Evolutionary conservation across 495 filamentous ascomycete genomes (phyloP).

Genomic region (Bacidia rubella): DNA sequence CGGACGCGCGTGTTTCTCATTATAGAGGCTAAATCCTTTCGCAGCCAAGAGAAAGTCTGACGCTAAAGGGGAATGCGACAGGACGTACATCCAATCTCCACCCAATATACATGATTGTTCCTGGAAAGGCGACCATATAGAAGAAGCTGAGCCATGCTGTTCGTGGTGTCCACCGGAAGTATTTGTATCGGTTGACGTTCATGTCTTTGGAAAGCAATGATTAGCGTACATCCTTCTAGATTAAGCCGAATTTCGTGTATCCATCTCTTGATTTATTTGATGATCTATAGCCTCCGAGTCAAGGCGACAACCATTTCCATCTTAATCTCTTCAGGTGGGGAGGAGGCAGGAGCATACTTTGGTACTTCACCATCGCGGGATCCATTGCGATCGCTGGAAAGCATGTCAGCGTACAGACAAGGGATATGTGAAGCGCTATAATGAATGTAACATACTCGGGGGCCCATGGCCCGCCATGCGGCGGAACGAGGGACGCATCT

Average conservation of each 20-base stretch:
- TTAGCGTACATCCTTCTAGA: too few relatives aligned
- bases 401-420: not conserved
- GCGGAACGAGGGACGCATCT: not conserved
- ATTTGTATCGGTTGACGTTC: constrained; percentile 74
- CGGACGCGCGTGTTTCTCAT: too few relatives aligned
- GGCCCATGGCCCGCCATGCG: not conserved
- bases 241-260: too few relatives aligned
- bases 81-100: constrained; percentile 70
- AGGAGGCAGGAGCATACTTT: constrained; percentile 38
- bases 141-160: constrained; percentile 66
- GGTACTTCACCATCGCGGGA: constrained; percentile 65
- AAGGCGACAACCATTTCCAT: too few relatives aligned
- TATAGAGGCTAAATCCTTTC: too few relatives aligned
- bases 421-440: not conserved
- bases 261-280: too few relatives aligned
- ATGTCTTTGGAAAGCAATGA: constrained; percentile 44
- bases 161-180: constrained; percentile 82
- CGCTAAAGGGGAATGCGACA: not conserved
- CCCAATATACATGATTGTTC: constrained; percentile 50
- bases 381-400: constrained; percentile 47
- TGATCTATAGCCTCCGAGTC: too few relatives aligned
- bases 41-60: too few relatives aligned
- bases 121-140: constrained; percentile 59
- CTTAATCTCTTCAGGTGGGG: too few relatives aligned
- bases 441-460: not conserved